Base-by-base conservation (phyloP, 129 eudicot species). In the Cynara cardunculus region DNA sequence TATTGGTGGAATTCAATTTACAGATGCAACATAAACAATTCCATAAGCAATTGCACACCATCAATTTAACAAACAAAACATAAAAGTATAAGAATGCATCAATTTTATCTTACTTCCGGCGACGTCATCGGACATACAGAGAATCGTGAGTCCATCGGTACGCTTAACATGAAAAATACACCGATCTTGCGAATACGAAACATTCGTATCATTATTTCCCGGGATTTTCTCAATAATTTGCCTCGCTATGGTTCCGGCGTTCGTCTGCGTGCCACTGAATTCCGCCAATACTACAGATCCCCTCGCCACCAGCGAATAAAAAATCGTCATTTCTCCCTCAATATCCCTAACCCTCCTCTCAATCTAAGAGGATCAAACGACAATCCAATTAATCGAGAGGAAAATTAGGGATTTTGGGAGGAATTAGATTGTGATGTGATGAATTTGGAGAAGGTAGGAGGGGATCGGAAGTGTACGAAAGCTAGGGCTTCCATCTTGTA, bases 241-340 rank as follows among this genome's bases (percentile, higher is more conserved):
- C 27, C 91, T 76, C 2, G 97, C 89, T 66, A 94, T 86, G 13
- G 93, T 73, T 78, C 91, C 86, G 30, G 92, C 98, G 81, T 92
- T 94, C 56, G 97, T 89, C 37, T 94, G 25, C 4, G 92, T 74
- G 3, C 81, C 88, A 66, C 85, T 90, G 83, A 76, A 87, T 74
- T 94, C 98, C 81, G 95, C 97, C 90, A 94, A 67, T 65, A 91
- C 89, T 69, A 94, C 95, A 72, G 97, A 82, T 69, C 98, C 98
- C 69, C 97, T 88, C 24, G 98, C 94, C 84, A 94, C 97, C 82
- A 94, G 74, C 71, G 91, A 82, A 70, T 89, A 91, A 22, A 87
- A 81, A 71, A 94, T 91, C 87, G 95, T 84, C 98, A 91, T 94
- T 70, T 39, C 81, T 41, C 82, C 30, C 28, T 77, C 75, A 76